Percentiles rank a stretch among this genome's conserved stretches.
Evolutionary conservation across 257 asterid genomes (phyloP).

Genomic region (Parsonsia alboflavescens): DNA sequence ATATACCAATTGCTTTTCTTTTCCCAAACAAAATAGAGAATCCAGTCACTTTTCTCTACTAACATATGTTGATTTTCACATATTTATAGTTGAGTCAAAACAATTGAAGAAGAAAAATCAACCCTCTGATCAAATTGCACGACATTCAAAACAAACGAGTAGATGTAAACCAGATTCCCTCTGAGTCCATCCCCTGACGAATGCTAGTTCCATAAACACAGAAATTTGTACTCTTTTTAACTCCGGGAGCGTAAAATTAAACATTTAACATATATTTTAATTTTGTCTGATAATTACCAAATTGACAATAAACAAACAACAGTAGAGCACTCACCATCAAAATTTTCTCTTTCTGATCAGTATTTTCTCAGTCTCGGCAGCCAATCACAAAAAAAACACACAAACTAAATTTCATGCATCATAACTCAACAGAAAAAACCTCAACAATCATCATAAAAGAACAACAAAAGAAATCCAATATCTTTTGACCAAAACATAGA

Average conservation of each 20-base stretch:
- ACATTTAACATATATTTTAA: not conserved
- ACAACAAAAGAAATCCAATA: not conserved
- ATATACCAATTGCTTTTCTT: too few relatives aligned
- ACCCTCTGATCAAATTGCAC: not conserved
- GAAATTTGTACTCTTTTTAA: not conserved
- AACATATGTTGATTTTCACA: not conserved
- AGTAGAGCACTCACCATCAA: conserved; percentile 11
- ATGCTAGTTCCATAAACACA: not conserved
- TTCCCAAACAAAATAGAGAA: too few relatives aligned
- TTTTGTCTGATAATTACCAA: not conserved
- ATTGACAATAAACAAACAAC: not conserved
- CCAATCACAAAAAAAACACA: conserved; percentile 11
- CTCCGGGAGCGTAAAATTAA: not conserved
- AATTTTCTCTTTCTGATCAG: conserved; percentile 14
- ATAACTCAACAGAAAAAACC: conserved; percentile 15
- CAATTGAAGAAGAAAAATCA: not conserved
- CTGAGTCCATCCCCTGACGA: not conserved
- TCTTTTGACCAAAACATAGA: not conserved
- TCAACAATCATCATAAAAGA: not conserved
- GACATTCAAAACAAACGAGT: not conserved
- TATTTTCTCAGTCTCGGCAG: conserved; percentile 5
- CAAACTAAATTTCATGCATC: conserved; percentile 18
- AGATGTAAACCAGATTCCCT: not conserved
- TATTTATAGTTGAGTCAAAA: not conserved
- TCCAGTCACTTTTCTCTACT: too few relatives aligned